Percentiles rank a stretch among this genome's conserved stretches.
Evolutionary conservation across 257 asterid species (phyloP).

Genomic region (Echites panduratus): DNA sequence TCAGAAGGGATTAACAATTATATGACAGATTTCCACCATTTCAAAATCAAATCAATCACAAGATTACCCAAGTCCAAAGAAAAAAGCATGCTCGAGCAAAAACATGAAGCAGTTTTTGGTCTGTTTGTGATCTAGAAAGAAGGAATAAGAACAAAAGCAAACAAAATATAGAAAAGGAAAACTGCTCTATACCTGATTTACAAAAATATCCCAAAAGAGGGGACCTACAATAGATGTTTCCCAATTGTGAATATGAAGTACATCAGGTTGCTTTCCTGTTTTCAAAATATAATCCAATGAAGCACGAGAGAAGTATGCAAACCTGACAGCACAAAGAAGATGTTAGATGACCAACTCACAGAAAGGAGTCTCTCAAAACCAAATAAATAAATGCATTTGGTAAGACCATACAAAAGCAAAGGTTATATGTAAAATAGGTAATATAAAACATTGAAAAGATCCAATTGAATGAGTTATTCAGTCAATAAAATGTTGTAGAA

Average conservation of each 20-base stretch:
- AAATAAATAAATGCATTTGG: neutral
- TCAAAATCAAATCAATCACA: neutral
- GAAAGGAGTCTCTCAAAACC: neutral
- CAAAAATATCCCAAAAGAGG: constrained; percentile 84
- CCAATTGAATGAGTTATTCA: neutral
- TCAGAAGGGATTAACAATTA: neutral
- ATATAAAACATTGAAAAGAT: neutral
- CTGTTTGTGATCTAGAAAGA: neutral
- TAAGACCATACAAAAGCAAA: neutral
- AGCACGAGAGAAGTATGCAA: constrained; percentile 81
- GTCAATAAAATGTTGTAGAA: neutral
- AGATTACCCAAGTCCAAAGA: neutral
- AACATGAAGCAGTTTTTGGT: neutral
- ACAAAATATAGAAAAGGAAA: neutral
- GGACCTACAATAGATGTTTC: constrained; percentile 78
- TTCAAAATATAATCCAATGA: constrained; percentile 76
- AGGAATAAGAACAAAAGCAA: neutral
- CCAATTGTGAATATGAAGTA: constrained; percentile 88
- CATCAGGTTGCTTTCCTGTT: constrained; percentile 75
- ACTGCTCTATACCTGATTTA: constrained; percentile 39
- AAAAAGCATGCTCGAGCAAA: neutral
- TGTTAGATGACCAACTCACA: constrained; percentile 10
- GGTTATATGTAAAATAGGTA: neutral
- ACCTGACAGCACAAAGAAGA: constrained; percentile 45
- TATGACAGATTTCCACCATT: neutral